phyloP scores from a whole-genome alignment of 1,284 basidiomycete genomes.

The Violaceomyces palustris region DNA sequence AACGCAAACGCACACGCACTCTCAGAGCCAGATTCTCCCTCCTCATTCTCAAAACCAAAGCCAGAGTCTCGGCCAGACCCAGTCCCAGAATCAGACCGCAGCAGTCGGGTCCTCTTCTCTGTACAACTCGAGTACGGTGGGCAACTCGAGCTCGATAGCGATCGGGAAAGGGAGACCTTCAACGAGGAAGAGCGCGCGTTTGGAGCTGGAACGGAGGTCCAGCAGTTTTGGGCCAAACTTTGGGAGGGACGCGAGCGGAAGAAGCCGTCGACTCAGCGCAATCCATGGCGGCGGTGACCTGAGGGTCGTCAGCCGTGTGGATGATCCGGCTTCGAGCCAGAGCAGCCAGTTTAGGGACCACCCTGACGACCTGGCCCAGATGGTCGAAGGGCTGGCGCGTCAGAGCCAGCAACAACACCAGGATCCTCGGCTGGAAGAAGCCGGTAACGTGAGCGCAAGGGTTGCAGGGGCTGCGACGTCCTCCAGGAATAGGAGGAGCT shows the following conservation, averaged over 20 bases:
- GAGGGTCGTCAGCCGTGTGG: slow-evolving; percentile 11
- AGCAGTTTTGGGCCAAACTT: slow-evolving; percentile 15
- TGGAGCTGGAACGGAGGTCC: slow-evolving; percentile 18
- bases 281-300: slow-evolving; percentile 24
- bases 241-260: slow-evolving; percentile 25
- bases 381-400: slow-evolving; percentile 23
- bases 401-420: slow-evolving; percentile 17
- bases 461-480: too few relatives aligned
- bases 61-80: too few relatives aligned
- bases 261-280: slow-evolving; percentile 28
- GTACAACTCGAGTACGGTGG: too few relatives aligned
- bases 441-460: too few relatives aligned
- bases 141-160: too few relatives aligned
- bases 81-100: too few relatives aligned
- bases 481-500: too few relatives aligned
- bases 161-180: too few relatives aligned
- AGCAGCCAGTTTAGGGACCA: slow-evolving; percentile 20
- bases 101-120: too few relatives aligned
- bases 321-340: slow-evolving; percentile 8
- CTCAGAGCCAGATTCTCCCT: too few relatives aligned
- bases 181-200: slow-evolving; percentile 10
- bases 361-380: slow-evolving; percentile 27
- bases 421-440: slow-evolving; percentile 22
- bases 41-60: too few relatives aligned
- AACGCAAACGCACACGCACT: too few relatives aligned